Percentiles rank a stretch among this genome's conserved stretches.
These are phyloP conservation scores for Chrysopogon serrulatus DNA, from an alignment of 176 grass and related monocot genomes.

Conservation along the genomic window DNA sequence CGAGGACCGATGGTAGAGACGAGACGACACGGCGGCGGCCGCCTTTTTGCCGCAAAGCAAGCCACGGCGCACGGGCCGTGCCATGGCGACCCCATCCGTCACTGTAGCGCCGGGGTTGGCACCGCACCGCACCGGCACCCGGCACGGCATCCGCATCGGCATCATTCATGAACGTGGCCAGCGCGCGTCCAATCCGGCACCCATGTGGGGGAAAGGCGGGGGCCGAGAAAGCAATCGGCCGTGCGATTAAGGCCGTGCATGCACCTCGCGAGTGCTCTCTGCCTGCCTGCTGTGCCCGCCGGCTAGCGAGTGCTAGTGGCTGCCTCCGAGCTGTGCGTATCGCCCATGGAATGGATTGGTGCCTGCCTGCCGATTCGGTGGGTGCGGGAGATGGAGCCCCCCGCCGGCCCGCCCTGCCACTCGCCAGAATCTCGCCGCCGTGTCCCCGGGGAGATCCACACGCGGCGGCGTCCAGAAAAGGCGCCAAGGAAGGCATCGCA, in stretches of 20 bases:
- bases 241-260: not conserved
- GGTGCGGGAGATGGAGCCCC: not conserved
- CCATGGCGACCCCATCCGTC: not conserved
- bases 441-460: conserved; percentile 24
- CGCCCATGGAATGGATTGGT: not conserved
- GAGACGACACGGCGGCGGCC: not conserved
- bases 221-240: conserved; percentile 22
- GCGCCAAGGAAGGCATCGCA: conserved; percentile 32
- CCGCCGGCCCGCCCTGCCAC: not conserved
- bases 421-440: conserved; percentile 29
- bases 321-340: not conserved
- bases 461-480: conserved; percentile 1
- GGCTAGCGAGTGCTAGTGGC: not conserved
- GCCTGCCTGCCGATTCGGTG: not conserved
- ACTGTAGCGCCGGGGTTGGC: not conserved
- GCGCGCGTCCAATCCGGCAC: conserved; percentile 8
- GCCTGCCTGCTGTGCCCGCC: not conserved
- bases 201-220: not conserved
- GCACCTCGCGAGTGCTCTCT: not conserved
- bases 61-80: not conserved
- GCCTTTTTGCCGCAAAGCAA: not conserved
- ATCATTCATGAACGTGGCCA: not conserved
- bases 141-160: not conserved
- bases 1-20: not conserved
- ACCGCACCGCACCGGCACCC: not conserved